Evolutionary conservation across 176 grass and related monocot species (phyloP).

Genomic region (Carex scoparia): DNA sequence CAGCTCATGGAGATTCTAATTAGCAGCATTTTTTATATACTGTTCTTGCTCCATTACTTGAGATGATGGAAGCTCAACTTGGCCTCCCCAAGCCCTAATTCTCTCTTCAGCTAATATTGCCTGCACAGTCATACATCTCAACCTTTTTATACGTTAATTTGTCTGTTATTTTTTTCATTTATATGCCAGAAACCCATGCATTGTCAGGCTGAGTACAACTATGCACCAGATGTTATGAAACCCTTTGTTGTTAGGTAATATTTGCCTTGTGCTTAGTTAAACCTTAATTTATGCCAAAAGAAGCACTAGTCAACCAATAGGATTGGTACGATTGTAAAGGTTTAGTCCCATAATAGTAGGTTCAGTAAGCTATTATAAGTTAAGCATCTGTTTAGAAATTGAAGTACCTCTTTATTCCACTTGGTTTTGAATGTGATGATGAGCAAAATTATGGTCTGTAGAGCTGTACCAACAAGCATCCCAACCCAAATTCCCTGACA

Average conservation of each 20-base stretch:
- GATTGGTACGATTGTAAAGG: neutral
- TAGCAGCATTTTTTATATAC: neutral
- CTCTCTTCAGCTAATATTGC: conserved; percentile 56
- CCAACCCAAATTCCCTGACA: conserved; percentile 72
- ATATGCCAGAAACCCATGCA: neutral
- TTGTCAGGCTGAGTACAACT: neutral
- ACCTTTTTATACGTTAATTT: neutral
- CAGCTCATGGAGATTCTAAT: neutral
- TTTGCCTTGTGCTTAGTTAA: neutral
- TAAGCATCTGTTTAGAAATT: neutral
- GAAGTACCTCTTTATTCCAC: conserved; percentile 58
- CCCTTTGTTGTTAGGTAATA: neutral
- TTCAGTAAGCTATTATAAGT: neutral
- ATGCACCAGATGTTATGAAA: neutral
- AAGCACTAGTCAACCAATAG: neutral
- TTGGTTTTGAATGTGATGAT: conserved; percentile 49
- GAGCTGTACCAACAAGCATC: conserved; percentile 41
- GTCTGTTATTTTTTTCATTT: neutral
- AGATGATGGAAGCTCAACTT: conserved; percentile 31
- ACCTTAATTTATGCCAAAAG: neutral
- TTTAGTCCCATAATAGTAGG: neutral
- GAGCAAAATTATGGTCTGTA: conserved; percentile 55
- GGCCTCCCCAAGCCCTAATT: conserved; percentile 46
- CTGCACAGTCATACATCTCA: conserved; percentile 9
- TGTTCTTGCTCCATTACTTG: neutral